phyloP scores from a whole-genome alignment of 225 moss, liverwort and hornwort genomes.

The Climacium dendroides region DNA sequence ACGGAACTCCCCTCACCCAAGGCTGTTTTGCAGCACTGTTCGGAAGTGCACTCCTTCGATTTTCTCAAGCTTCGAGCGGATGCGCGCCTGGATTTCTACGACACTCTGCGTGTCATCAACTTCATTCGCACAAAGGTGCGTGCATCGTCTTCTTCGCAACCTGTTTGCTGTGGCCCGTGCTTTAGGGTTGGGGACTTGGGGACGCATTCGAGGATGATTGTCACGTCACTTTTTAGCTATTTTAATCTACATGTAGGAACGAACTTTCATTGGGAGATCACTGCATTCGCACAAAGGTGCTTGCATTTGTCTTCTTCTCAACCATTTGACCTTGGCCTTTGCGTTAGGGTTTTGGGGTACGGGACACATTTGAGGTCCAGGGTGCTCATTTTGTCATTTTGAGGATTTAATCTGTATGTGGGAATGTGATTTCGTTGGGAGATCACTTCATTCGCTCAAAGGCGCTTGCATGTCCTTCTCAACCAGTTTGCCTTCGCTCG shows the following conservation, averaged over 20 bases:
- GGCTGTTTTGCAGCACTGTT: constrained; percentile 43
- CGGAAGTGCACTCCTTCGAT: constrained; percentile 48
- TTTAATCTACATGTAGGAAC: neutral
- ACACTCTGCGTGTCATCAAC: constrained; percentile 56
- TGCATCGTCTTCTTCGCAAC: neutral
- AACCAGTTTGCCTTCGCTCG: neutral
- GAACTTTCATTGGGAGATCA: neutral
- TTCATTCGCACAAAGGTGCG: constrained; percentile 47
- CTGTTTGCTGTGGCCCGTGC: neutral
- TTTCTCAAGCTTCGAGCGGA: constrained; percentile 44
- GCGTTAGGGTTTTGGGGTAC: neutral
- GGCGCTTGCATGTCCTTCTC: neutral
- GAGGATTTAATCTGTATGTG: neutral
- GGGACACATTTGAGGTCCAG: neutral
- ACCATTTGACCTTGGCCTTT: neutral
- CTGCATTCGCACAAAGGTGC: constrained; percentile 24
- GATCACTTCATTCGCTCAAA: constrained; percentile 24
- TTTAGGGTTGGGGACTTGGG: neutral
- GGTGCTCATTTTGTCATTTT: neutral
- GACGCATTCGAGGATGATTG: neutral
- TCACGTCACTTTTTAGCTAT: neutral
- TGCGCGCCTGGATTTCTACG: constrained; percentile 37
- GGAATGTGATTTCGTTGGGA: neutral
- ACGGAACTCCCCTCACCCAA: constrained; percentile 16
- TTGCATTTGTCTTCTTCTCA: neutral